Base-by-base conservation (phyloP, 2,329 filamentous ascomycete species). In the Fusarium heterosporum region DNA sequence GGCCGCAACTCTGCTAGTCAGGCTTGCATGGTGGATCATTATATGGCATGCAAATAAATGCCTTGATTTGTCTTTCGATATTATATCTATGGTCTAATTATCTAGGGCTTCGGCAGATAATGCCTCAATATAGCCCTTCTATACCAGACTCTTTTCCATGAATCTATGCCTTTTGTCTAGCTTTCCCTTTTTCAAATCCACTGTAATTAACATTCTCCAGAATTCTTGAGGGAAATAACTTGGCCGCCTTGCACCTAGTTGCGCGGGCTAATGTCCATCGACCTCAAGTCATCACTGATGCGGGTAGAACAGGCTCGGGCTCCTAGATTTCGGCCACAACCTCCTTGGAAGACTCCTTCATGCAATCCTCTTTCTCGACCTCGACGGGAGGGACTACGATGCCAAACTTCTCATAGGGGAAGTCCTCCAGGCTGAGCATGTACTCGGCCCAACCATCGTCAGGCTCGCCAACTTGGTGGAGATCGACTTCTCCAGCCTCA, bases 401-500 rank as follows among this genome's bases (percentile, higher is more conserved):
- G 41, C 86, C 86, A 62, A 87, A 90, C 73, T 79, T 84, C 28
- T 81, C 81, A 56, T 88, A 89, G 0, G 87, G 85, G 61, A 90
- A 90, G 38, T 81, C 73, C 49, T 80, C 82, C 26, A 90, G 75
- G 19, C 78, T 82, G 25, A 74, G 68, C 52, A 84, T 75, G 70
- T 87, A 85, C 73, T 88, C 82, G 2, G 82, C 86, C 87, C 87
- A 90, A 14, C 87, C 88, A 67, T 90, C 88, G 47, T 79, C 83
- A 13, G 84, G 51, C 74, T 88, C 82, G 1, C 87, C 88, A 3
- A 88, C 74, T 76, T 86, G 82, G 66, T 88, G 83, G 62, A 81
- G 72, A 53, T 87, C 85, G 6, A 84, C 80, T 5, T 78, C 79
- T 13, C 84, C 85, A 0, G 85, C 90, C 79, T 91, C 88, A 2